phyloP scores from a whole-genome alignment of 2,329 filamentous ascomycete genomes.

The Septoria linicola region DNA sequence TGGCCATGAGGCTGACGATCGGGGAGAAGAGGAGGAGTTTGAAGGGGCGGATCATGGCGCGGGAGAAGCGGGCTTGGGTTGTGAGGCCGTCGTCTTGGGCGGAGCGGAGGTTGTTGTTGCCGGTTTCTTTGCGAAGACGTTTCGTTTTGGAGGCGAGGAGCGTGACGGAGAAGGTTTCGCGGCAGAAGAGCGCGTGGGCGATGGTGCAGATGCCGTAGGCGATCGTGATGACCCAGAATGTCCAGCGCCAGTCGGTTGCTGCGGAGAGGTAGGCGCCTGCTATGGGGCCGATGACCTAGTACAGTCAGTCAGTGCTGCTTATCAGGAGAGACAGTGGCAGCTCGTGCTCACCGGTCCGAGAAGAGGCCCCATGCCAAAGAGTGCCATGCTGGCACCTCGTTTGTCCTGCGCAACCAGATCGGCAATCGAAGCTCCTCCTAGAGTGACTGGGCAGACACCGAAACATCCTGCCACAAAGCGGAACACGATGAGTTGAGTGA shows the following conservation, averaged over 20 bases:
- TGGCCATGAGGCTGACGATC: slow-evolving; percentile 50
- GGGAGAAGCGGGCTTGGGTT: slow-evolving; percentile 42
- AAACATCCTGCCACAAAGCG: slow-evolving; percentile 48
- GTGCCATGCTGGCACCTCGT: slow-evolving; percentile 23
- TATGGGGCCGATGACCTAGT: slow-evolving; percentile 42
- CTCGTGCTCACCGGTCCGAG: slow-evolving; percentile 37
- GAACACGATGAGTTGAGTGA: slow-evolving; percentile 33
- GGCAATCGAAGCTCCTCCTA: slow-evolving; percentile 24
- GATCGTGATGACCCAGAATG: slow-evolving; percentile 48
- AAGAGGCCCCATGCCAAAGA: slow-evolving; percentile 31
- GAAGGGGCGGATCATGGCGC: slow-evolving; percentile 53
- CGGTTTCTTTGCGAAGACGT: slow-evolving; percentile 49
- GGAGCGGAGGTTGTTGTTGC: slow-evolving; percentile 41
- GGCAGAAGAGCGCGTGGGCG: slow-evolving; percentile 40
- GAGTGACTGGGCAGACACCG: slow-evolving; percentile 44
- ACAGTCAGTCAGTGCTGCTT: not conserved
- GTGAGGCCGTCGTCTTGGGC: slow-evolving; percentile 43
- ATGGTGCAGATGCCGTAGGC: slow-evolving; percentile 37
- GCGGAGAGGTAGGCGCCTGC: slow-evolving; percentile 53
- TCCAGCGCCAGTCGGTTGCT: slow-evolving; percentile 54
- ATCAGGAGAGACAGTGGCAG: not conserved
- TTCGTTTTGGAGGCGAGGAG: slow-evolving; percentile 49
- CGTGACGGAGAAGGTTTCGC: slow-evolving; percentile 49
- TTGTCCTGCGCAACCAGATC: slow-evolving; percentile 25
- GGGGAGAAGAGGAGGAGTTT: slow-evolving; percentile 48